Evolutionary conservation across 768 basidiomycete species (phyloP), one percentile per base, ranked within the genome.

Genomic region (Infundibulicybe gibba): DNA sequence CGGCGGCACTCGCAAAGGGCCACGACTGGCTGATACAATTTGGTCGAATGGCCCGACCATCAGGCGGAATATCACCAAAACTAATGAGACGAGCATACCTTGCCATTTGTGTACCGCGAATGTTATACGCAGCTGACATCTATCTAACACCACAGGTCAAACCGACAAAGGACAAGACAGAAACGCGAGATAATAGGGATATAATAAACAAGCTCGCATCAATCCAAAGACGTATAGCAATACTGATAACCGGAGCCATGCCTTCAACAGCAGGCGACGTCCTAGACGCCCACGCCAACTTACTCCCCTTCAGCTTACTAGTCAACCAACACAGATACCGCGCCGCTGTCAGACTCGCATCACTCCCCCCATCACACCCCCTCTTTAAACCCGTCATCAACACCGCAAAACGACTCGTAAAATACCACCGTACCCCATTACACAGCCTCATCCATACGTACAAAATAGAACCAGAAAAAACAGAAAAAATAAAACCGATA

Each of bases 1-100:
- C 56, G n/a, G 45, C 49, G 1, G 55, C 54, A 1, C 2, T 58
- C 6, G 47, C 11, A 6, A 61, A 52, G 37, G 60, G 57, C 0
- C 40, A 50, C 5, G 46, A 53, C 0, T 61, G 59, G 59, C 15
- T 54, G 12, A 21, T 43, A 1, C 54, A 50, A 30, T 31, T 48
- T 16, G 44, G 31, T 0, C 17, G 59, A 1, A 17, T 60, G 1
- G 47, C 54, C 0, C 32, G 46, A 6, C 12, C 44, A 2, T 39
- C 45, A 1, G 32, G 49, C 0, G 59, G 58, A 0, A 39, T 59
- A 14, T 6, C 35, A 19, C n/a, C 35, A 38, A 38, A 38, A 4
- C 10, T n/a, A 6, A n/a, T 38, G n/a, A 38, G 17, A 19, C 14
- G 17, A 38, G n/a, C 17, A 38, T 38, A 38, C 17, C 14, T 19